Base-by-base conservation (phyloP, 176 grass and related monocot species). In the Aegilops speltoides region DNA sequence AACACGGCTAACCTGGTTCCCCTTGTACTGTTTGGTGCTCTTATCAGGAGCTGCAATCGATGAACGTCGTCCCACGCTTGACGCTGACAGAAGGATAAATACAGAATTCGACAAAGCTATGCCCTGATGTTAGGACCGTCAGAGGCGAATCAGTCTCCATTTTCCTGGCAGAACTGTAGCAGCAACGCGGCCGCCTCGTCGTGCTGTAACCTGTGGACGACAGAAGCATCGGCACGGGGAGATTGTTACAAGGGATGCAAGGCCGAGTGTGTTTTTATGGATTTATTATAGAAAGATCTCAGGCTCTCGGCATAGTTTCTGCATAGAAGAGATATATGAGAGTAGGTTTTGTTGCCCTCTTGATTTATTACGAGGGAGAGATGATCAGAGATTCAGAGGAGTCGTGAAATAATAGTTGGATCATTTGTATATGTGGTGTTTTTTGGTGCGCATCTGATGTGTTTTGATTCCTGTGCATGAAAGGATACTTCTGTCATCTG, bases 1-100 rank as follows among this genome's bases (percentile, higher is more conserved):
- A 28, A 77, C 59, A n/a, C 16, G 40, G 2, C 64, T 82, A 28
- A 45, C 28, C n/a, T 73, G 19, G 56, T 79, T 33, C 36, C 1
- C 54, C 2, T 40, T 2, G 10, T 76, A 13, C 77, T 85, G 13
- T 45, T 48, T 86, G 52, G 29, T 65, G 24, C 60, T 16, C 54
- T 59, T 38, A 79, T 17, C 90, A 97, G 95, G 95, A 97, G 52
- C 84, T 97, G 88, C 95, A 97, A 54, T 81, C 95, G 9, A 97
- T 97, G 95, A 97, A 97, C 77, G 92, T 97, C 64, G 92, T 94
- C 81, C 95, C 95, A 19, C 92, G 92, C 52, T 66, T 94, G 36
- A 92, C 90, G 68, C 85, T 97, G 85, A 92, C 88, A 2, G 92
- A 94, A 88, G 95, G 64, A 81, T 97, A 78, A 78, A 90, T 57